Conservation (phyloP, 768 basidiomycete genomes). For the Jaapia argillacea region DNA sequence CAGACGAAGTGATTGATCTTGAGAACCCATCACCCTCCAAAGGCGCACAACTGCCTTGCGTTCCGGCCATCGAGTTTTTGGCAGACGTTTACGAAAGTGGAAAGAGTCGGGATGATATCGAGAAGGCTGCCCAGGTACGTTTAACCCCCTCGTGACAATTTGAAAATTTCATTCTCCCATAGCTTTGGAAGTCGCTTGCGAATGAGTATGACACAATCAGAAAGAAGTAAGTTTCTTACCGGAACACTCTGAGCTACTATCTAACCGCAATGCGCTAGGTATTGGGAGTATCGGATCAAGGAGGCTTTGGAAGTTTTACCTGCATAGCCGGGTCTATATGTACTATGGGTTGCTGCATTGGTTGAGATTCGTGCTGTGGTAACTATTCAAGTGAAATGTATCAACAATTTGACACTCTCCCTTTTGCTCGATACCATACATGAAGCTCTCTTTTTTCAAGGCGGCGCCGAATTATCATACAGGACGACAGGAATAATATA, state of each 20-base stretch:
- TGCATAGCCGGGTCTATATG: too few relatives aligned
- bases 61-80: conserved; percentile 75
- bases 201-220: conserved; percentile 65
- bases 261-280: conserved; percentile 31
- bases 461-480: too few relatives aligned
- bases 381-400: too few relatives aligned
- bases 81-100: conserved; percentile 62
- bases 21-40: conserved; percentile 62
- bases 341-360: too few relatives aligned
- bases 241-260: background rate
- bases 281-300: conserved; percentile 69
- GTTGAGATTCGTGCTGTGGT: too few relatives aligned
- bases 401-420: too few relatives aligned
- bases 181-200: conserved; percentile 68
- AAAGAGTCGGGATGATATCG: conserved; percentile 33
- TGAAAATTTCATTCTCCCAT: conserved; percentile 1
- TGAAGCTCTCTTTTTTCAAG: too few relatives aligned
- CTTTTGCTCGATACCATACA: too few relatives aligned
- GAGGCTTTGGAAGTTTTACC: too few relatives aligned
- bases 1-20: conserved; percentile 51
- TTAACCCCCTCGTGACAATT: background rate
- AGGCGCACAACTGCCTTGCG: conserved; percentile 65
- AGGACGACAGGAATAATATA: too few relatives aligned
- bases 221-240: conserved; percentile 48
- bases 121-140: conserved; percentile 26